phyloP scores from a whole-genome alignment of 2,329 filamentous ascomycete genomes.

The Colletotrichum sp. region DNA sequence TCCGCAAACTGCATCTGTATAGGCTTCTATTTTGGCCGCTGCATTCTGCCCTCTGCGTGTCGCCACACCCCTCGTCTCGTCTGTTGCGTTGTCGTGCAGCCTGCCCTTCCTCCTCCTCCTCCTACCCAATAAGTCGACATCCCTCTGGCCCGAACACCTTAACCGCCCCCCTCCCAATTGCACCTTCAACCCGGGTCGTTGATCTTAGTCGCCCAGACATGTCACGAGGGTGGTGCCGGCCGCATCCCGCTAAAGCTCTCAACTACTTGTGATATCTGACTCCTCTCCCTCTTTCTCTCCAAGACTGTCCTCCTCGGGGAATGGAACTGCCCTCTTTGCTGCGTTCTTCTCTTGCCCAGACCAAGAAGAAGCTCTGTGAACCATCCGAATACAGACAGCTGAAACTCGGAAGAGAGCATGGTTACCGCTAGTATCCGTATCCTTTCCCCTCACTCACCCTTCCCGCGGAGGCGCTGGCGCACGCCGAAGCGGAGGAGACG shows the following conservation, averaged over 20 bases:
- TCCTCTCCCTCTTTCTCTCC: not conserved
- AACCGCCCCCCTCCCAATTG: not conserved
- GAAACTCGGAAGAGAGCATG: not conserved
- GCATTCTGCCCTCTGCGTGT: not conserved
- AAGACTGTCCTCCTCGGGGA: not conserved
- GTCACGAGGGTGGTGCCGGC: not conserved
- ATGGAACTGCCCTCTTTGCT: not conserved
- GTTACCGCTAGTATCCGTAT: not conserved
- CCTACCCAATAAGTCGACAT: not conserved
- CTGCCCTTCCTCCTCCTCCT: not conserved
- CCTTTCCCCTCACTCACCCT: not conserved
- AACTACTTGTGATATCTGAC: not conserved
- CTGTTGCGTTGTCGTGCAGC: not conserved
- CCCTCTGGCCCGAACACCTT: not conserved
- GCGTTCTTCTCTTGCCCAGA: not conserved
- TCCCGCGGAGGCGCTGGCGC: not conserved
- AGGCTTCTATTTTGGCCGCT: not conserved
- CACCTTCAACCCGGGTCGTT: not conserved
- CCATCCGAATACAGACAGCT: not conserved
- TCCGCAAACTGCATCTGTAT: not conserved
- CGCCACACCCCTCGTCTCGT: not conserved
- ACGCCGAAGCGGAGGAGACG: not conserved
- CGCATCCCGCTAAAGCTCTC: not conserved
- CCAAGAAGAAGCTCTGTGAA: not conserved
- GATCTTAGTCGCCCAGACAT: not conserved